Evolutionary conservation across 352 stramenopile genomes (phyloP), one percentile per base, ranked within the genome.

Genomic region (Phytopythium litorale): DNA sequence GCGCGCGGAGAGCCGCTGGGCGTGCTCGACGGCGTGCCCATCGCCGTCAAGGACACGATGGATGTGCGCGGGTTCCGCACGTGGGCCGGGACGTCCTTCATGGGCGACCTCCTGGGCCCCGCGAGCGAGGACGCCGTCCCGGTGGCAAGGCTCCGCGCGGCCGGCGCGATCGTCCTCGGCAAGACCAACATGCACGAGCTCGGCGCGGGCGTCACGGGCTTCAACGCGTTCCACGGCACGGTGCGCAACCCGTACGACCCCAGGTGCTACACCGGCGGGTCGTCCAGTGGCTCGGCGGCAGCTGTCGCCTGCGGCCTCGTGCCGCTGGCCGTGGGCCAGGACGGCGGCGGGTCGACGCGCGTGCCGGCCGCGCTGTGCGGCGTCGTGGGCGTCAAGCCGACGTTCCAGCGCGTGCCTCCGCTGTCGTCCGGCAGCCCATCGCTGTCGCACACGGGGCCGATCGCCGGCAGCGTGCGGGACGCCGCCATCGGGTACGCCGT

Each of bases 101-200:
- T 96, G 16, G 78, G 73, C 42, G 72, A 91, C 19, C 59, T 80
- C 51, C 62, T 72, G 21, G 71, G 73, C 30, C 61, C 68, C 12
- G 71, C 76, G 4, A 65, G 30, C 1, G 55, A 76, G 30, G 87
- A 97, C 61, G 73, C 84, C 21, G 46, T 73, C 0, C 66, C 87
- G 1, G 71, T 96, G 7, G 71, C 78, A 3, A 66, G 84, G 28
- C 80, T 96, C 40, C 78, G 86, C 28, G 70, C 69, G 0, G 72
- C 75, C 46, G 92, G 90, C 61, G 91, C 89, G 8, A 81, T 98
- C 19, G 88, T 98, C 57, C 58, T 97, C 13, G 90, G 90, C 37
- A 90, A 82, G 35, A 96, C 89, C 49, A 95, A 96, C 68, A 95
- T 97, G 85, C 81, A 96, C 69, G 90, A 98, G 63, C 72, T 94